Base-by-base conservation (phyloP, 768 basidiomycete species). In the Crucibulum laeve region DNA sequence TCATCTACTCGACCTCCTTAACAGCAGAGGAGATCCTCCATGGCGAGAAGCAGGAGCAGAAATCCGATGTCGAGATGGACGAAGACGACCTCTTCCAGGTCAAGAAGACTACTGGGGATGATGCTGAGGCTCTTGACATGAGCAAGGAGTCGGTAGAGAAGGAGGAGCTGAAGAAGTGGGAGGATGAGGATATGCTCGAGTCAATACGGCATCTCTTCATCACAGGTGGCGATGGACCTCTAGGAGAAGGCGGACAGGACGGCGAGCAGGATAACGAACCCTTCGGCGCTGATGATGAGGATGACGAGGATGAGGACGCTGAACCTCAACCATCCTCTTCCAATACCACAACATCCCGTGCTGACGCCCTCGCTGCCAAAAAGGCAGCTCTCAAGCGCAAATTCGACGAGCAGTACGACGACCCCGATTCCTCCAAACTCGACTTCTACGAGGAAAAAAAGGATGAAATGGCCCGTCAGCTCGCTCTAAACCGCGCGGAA, bases 331-430 rank as follows among this genome's bases (percentile, higher is more conserved):
- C 42, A 5, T 17, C 46, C 30, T 33, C 49, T 2, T 43, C 42
- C 15, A 53, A 60, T 37, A 60, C 65, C 13, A 66, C 74, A 45
- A 57, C 67, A 0, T 53, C 69, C 10, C 67, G 69, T 23, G 74
- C 73, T 21, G 68, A 70, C 23, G 71, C 76, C 1, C 80, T 97
- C 25, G 80, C 86, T 6, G 74, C 77, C 23, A 97, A 95, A 69
- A 97, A 97, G 68, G 91, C 89, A 53, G 80, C 76, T 2, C 76
- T 97, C 46, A 96, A 96, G 65, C 82, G 84, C 51, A 94, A 95
- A 62, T 99, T 99, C 59, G 91, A 99, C 63, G 90, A 91, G 54
- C 87, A 95, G 63, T 97, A 97, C 62, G 92, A 96, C 60, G 91
- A 93, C 51, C 87, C 88, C 2, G 85, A 88, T 34, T 73, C 76